phyloP scores from a whole-genome alignment of 257 asterid genomes.

The Solanum sitiens region DNA sequence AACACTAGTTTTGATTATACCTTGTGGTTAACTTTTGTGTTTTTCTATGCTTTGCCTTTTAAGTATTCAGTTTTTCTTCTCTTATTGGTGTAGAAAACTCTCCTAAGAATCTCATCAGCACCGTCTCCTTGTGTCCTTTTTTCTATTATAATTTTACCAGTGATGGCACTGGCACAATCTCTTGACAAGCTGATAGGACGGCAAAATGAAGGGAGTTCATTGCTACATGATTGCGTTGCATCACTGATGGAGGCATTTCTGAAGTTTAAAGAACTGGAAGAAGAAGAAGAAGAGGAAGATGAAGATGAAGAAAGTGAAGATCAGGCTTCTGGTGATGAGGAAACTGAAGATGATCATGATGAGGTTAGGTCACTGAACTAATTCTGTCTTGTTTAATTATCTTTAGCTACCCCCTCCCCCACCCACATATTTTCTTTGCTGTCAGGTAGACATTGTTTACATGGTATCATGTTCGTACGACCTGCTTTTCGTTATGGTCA shows the following conservation, averaged over 20 bases:
- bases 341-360: conserved; percentile 15
- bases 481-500: neutral
- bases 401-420: neutral
- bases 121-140: neutral
- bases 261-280: conserved; percentile 16
- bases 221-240: conserved; percentile 13
- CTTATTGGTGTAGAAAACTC: neutral
- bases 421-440: neutral
- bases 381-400: neutral
- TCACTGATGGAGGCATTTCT: conserved; percentile 21
- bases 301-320: conserved; percentile 18
- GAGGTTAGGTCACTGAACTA: conserved; percentile 6
- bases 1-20: neutral
- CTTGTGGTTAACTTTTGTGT: neutral
- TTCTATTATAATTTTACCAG: conserved; percentile 9
- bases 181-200: conserved; percentile 12
- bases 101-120: neutral
- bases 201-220: neutral
- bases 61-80: neutral
- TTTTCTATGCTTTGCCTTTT: neutral
- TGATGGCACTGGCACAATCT: conserved; percentile 19
- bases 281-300: conserved; percentile 6
- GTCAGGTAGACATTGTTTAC: neutral
- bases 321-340: conserved; percentile 18
- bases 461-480: neutral